Evolutionary conservation across 2,329 filamentous ascomycete genomes (phyloP).

Genomic region (Colletotrichum chrysophilum): DNA sequence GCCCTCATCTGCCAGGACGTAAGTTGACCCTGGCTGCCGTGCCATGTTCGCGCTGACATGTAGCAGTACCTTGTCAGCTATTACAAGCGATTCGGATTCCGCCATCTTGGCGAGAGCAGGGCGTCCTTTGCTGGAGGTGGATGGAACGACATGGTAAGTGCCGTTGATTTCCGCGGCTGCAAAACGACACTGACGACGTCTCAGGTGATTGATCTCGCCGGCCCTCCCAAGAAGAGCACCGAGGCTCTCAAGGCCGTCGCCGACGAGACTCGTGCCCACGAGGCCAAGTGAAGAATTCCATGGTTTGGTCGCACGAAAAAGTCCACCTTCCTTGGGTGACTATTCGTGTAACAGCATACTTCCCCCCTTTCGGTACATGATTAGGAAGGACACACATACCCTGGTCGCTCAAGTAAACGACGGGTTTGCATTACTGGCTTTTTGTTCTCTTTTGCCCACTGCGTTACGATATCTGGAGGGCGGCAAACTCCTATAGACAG

Average conservation of each 20-base stretch:
- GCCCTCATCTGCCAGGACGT: slow-evolving; percentile 79
- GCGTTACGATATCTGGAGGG: background rate
- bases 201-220: slow-evolving; percentile 28
- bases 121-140: slow-evolving; percentile 78
- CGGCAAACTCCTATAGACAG: background rate
- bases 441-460: background rate
- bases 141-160: slow-evolving; percentile 80
- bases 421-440: background rate
- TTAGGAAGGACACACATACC: background rate
- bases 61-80: slow-evolving; percentile 69
- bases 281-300: background rate
- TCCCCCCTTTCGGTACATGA: background rate
- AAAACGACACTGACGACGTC: background rate
- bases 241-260: background rate
- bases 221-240: slow-evolving; percentile 19
- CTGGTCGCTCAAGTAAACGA: background rate
- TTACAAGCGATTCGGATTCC: slow-evolving; percentile 80
- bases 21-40: slow-evolving; percentile 28
- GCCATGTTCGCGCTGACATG: background rate
- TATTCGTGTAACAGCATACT: background rate
- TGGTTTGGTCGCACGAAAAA: background rate
- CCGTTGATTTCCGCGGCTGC: background rate
- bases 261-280: background rate
- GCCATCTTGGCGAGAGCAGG: slow-evolving; percentile 69
- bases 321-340: background rate